Evolutionary conservation across 768 basidiomycete species (phyloP).

Genomic region (Megacollybia marginata): DNA sequence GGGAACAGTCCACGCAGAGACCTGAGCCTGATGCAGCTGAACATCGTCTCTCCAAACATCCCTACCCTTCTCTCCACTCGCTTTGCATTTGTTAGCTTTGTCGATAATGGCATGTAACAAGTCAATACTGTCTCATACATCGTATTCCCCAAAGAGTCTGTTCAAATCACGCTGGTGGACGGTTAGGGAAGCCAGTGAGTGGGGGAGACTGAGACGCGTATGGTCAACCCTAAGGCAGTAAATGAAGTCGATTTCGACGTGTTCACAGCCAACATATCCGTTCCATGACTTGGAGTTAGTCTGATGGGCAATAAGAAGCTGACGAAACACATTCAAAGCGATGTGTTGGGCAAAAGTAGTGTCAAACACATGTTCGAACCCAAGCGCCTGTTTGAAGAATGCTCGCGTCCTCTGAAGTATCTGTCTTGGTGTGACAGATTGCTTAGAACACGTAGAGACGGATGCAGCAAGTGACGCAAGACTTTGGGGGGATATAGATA

Average conservation of each 20-base stretch:
- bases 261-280: too few species aligned
- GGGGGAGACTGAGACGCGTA: too few species aligned
- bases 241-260: too few species aligned
- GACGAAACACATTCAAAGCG: slow-evolving; percentile 67
- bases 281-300: too few species aligned
- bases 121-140: slow-evolving; percentile 65
- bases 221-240: too few species aligned
- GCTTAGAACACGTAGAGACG: slow-evolving; percentile 36
- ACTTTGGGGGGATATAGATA: slow-evolving; percentile 87
- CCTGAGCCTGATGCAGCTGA: slow-evolving; percentile 53
- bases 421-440: slow-evolving; percentile 40
- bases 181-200: too few species aligned
- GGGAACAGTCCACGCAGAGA: slow-evolving; percentile 57
- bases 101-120: slow-evolving; percentile 60
- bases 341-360: slow-evolving; percentile 93
- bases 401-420: slow-evolving; percentile 65
- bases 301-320: too few species aligned
- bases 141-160: slow-evolving; percentile 57
- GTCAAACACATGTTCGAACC: slow-evolving; percentile 82
- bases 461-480: slow-evolving; percentile 75
- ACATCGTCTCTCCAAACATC: slow-evolving; percentile 64
- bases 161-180: too few species aligned
- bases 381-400: slow-evolving; percentile 62
- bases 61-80: slow-evolving; percentile 34
- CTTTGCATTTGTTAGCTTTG: slow-evolving; percentile 55